phyloP scores from a whole-genome alignment of 345 rosid species.

The Eucalyptus albens region DNA sequence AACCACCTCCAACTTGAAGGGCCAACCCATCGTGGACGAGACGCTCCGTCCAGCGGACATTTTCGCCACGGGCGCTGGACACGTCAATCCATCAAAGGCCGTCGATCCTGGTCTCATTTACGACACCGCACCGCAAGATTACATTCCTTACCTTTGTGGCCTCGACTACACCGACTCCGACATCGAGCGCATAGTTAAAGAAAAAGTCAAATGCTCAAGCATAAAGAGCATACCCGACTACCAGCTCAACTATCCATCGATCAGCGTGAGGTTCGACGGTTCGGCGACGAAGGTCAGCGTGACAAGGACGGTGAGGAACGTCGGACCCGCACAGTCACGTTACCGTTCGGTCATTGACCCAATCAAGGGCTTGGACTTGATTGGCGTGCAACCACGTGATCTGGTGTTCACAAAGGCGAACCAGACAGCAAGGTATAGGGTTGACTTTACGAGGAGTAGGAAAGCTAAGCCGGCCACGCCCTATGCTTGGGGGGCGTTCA shows the following conservation, averaged over 20 bases:
- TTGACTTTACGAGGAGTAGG: not conserved
- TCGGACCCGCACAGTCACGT: not conserved
- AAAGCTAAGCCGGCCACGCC: not conserved
- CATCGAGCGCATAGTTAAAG: not conserved
- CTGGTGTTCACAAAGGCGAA: not conserved
- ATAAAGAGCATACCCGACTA: not conserved
- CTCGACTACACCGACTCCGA: conserved; percentile 17
- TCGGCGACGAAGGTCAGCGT: not conserved
- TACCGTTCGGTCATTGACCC: not conserved
- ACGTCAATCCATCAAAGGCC: conserved; percentile 47
- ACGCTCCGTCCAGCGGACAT: conserved; percentile 29
- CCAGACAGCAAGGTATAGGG: not conserved
- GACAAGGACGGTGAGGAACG: not conserved
- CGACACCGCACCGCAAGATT: conserved; percentile 30
- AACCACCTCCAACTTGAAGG: conserved; percentile 4
- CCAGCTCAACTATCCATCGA: conserved; percentile 18
- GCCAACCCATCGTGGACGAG: conserved; percentile 25
- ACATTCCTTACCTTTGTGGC: conserved; percentile 31
- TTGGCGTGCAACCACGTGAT: not conserved
- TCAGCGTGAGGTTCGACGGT: not conserved
- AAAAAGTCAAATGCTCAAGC: conserved; percentile 4
- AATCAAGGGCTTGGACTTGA: not conserved
- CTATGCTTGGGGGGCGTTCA: not conserved
- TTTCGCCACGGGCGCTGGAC: conserved; percentile 53
- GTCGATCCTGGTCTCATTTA: conserved; percentile 48